Percentiles rank a stretch among this genome's conserved stretches.
Evolutionary conservation across 352 stramenopile genomes (phyloP).

Genomic region (Globisporangium iwayamae): DNA sequence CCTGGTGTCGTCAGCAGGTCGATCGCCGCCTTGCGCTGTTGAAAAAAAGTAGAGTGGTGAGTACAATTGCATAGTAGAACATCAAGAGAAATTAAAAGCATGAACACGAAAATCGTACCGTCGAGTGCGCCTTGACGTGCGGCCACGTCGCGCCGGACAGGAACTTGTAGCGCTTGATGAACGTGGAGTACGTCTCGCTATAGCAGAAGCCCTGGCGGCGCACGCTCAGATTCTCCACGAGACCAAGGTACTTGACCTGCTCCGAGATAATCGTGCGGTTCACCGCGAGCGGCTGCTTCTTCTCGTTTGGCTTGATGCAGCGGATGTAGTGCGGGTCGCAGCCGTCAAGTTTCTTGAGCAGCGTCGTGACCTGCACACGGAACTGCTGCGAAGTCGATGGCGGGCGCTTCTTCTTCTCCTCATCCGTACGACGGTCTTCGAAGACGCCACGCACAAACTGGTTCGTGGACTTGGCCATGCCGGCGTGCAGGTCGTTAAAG

Average conservation of each 20-base stretch:
- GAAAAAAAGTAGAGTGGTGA: background rate
- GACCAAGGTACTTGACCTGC: constrained; percentile 76
- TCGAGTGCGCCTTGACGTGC: constrained; percentile 54
- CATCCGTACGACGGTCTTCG: constrained; percentile 67
- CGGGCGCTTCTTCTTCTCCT: constrained; percentile 82
- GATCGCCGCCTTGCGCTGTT: constrained; percentile 61
- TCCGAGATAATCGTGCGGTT: constrained; percentile 68
- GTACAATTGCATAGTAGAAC: background rate
- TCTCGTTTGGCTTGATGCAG: constrained; percentile 90
- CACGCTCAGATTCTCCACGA: constrained; percentile 82
- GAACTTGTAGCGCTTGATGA: constrained; percentile 86
- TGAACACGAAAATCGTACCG: constrained; percentile 19
- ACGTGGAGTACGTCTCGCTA: constrained; percentile 71
- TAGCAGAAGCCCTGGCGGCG: constrained; percentile 85
- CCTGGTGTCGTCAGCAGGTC: constrained; percentile 64
- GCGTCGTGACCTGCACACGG: constrained; percentile 66
- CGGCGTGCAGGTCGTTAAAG: constrained; percentile 75
- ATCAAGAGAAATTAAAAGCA: background rate
- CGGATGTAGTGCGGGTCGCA: constrained; percentile 91
- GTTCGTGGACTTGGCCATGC: constrained; percentile 70
- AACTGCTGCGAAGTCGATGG: constrained; percentile 85
- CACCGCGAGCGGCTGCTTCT: constrained; percentile 71
- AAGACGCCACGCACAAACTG: constrained; percentile 78
- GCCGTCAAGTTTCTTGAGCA: constrained; percentile 82
- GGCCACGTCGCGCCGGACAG: constrained; percentile 78